A percentile compares a stretch with the other conserved stretches of the same genome.
These are phyloP conservation scores for Tritrichomonas foetus DNA, from an alignment of 208 protist species.

Conservation along the genomic window DNA sequence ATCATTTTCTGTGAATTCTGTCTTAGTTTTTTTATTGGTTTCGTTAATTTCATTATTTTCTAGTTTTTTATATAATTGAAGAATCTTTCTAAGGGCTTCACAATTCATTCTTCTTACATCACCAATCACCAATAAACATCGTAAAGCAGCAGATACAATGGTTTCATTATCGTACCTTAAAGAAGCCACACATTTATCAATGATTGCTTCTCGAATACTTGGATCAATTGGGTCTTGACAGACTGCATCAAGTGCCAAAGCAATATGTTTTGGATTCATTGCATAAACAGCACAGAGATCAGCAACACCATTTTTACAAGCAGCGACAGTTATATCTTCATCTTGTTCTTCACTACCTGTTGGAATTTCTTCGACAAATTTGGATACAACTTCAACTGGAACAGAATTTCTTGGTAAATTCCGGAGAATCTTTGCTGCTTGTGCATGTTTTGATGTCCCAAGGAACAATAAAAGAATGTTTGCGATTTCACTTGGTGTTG, in stretches of 20 bases:
- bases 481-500: not conserved
- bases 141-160: not conserved
- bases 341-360: not conserved
- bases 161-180: not conserved
- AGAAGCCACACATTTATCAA: not conserved
- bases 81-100: not conserved
- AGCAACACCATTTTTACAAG: not conserved
- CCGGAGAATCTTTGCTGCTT: not conserved
- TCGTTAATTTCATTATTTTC: too few species aligned
- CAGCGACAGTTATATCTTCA: not conserved
- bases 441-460: not conserved
- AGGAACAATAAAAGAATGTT: not conserved
- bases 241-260: not conserved
- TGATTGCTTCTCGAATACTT: not conserved
- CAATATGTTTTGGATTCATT: not conserved
- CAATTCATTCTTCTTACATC: not conserved
- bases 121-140: not conserved
- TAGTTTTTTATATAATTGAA: too few species aligned
- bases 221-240: not conserved
- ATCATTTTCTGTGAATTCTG: too few species aligned
- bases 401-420: not conserved
- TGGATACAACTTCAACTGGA: not conserved
- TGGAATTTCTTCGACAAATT: not conserved
- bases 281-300: slow-evolving; percentile 26
- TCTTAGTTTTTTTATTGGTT: too few species aligned